Base-by-base conservation (phyloP, 352 stramenopile genomes). In the Thraustochytrium striatum region DNA sequence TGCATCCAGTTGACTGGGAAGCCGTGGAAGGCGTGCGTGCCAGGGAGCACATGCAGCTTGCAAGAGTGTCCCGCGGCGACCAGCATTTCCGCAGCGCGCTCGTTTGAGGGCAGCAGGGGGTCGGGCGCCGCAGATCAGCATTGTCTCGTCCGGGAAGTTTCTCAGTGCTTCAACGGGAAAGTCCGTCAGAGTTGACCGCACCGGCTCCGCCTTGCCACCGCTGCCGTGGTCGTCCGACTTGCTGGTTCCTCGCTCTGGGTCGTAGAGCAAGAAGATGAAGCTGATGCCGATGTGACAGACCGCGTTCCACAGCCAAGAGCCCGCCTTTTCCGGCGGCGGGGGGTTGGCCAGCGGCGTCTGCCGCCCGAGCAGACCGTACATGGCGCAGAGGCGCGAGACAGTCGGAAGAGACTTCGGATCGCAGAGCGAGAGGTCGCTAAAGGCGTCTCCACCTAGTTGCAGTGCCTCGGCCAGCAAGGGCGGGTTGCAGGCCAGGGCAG, bases 1-100 rank as follows among this genome's bases (percentile, higher is more conserved):
- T 38, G 70, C 58, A 70, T 75, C 70, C 70, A 80, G 35, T 72
- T 69, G 28, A 80, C 58, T 13, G 70, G 70, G 41, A 80, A 80
- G 19, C 70, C 70, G 43, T 80, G 70, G 30, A 80, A 80, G 3
- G 70, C 70, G 47, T 80, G 70, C 28, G 70, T 80, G 8, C 70
- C 70, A 5, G 55, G 55, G 28, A 72, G 32, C 9, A 35, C 2
- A 21, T 72, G 30, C 19, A 80, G 39, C n/a, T 5, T 69, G 8
- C 11, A 35, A 11, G 28, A 19, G 58, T 72, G 58, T 0, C 70
- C 70, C 8, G 79, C 32, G 5, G 79, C 32, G 1, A 61, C 41
- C 5, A 80, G 70, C 11, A 28, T 47, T 3, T 28, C 5, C 8
- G 57, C 68, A 13, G 70, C 70, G 19, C 38, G 16, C 1, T 59